Conservation (phyloP, 2,329 filamentous ascomycete species). For the Botrytis porri region DNA sequence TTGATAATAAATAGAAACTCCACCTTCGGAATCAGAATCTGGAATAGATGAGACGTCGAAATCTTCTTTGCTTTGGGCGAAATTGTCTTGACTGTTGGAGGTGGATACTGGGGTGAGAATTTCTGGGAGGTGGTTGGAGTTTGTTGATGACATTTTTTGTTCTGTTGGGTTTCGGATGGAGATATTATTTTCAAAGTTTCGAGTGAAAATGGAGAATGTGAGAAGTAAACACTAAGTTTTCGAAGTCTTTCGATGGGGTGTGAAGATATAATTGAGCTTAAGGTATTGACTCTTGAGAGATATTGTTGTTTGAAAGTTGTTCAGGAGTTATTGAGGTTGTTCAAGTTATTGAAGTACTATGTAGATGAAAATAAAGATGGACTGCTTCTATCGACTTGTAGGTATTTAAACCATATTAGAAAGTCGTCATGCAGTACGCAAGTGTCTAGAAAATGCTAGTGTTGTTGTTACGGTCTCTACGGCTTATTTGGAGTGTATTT, state of each 20-base stretch:
- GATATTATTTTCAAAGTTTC: accelerated
- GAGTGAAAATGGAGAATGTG: neutral
- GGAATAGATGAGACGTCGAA: neutral
- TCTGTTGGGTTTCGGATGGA: neutral
- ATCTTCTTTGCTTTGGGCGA: neutral
- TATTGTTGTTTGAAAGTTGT: no score
- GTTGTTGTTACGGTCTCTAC: accelerated
- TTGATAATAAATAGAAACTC: neutral
- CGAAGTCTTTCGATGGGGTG: no score
- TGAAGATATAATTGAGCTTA: neutral
- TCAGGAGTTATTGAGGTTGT: neutral
- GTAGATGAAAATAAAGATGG: neutral
- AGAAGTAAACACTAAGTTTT: no score
- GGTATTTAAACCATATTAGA: neutral
- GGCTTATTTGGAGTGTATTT: neutral
- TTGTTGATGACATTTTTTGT: neutral
- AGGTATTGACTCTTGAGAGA: no score
- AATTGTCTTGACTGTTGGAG: neutral
- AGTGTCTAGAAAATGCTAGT: neutral
- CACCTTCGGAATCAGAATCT: neutral
- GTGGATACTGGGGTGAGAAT: neutral
- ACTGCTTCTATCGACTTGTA: accelerated
- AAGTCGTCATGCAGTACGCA: neutral
- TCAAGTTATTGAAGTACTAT: neutral
- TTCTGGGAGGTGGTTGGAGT: accelerated